These are phyloP conservation scores for Starmera amethionina DNA, from an alignment of 805 yeast genomes.

Conservation along the genomic window DNA sequence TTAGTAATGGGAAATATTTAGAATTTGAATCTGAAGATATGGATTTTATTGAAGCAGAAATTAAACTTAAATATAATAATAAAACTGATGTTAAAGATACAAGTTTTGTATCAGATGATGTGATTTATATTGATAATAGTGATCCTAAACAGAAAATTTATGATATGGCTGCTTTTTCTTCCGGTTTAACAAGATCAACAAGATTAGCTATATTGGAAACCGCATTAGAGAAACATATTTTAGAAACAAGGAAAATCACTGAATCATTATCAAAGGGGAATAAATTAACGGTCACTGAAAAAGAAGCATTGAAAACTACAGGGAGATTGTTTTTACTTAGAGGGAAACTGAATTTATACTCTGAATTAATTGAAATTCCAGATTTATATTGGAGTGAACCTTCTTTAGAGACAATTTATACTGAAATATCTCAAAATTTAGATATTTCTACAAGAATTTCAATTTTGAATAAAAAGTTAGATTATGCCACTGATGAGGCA, in stretches of 20 bases:
- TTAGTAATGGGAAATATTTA: conserved; percentile 37
- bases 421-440: conserved; percentile 55
- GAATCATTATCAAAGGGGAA: conserved; percentile 58
- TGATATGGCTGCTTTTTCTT: conserved; percentile 83
- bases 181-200: conserved; percentile 81
- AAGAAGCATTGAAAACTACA: conserved; percentile 56
- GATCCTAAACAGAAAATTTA: conserved; percentile 38
- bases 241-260: conserved; percentile 51
- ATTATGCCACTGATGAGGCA: conserved; percentile 85
- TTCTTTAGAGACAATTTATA: conserved; percentile 65
- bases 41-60: conserved; percentile 52
- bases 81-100: conserved; percentile 11
- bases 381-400: conserved; percentile 94
- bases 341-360: conserved; percentile 76
- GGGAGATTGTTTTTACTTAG: conserved; percentile 69
- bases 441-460: conserved; percentile 73
- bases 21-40: conserved; percentile 73
- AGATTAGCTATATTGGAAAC: conserved; percentile 73
- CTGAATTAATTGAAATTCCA: conserved; percentile 86
- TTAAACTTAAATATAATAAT: neutral
- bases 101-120: conserved; percentile 55
- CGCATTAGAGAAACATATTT: conserved; percentile 59
- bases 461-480: conserved; percentile 75
- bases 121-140: conserved; percentile 52
- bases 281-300: conserved; percentile 38